Conservation (phyloP, 768 basidiomycete species). For the Boletus vermiculosoides region DNA sequence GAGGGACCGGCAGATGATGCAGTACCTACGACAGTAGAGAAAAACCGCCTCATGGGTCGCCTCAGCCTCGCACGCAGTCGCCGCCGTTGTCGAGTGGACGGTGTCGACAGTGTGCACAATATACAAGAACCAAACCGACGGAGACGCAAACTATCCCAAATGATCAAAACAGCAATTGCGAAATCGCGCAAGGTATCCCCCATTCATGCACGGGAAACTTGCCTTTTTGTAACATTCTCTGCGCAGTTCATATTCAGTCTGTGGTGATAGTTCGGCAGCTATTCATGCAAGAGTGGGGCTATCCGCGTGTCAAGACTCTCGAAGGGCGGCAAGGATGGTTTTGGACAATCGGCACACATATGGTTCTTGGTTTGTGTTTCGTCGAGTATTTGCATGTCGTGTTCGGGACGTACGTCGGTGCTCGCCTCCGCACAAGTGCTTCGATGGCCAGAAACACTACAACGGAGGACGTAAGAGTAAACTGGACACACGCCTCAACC, state of each 20-base stretch:
- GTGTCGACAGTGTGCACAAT: background rate
- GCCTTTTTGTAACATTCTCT: slow-evolving; percentile 22
- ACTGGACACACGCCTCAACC: slow-evolving; percentile 8
- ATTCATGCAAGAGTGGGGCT: slow-evolving; percentile 3
- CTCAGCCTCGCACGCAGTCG: slow-evolving; percentile 5
- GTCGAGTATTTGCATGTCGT: slow-evolving; percentile 24
- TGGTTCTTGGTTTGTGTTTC: slow-evolving; percentile 19
- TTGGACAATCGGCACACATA: slow-evolving; percentile 10
- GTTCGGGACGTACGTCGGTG: slow-evolving; percentile 8
- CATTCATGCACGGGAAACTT: slow-evolving; percentile 10
- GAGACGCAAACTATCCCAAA: slow-evolving; percentile 17
- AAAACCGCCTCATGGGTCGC: slow-evolving; percentile 5
- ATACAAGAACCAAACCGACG: slow-evolving; percentile 9
- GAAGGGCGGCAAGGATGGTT: slow-evolving; percentile 1
- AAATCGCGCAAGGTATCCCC: slow-evolving; percentile 26
- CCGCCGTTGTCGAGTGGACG: background rate
- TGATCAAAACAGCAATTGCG: slow-evolving; percentile 19
- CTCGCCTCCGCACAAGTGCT: slow-evolving; percentile 8
- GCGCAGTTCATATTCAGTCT: slow-evolving; percentile 23
- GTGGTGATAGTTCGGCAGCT: slow-evolving; percentile 15
- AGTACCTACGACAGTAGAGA: slow-evolving; percentile 6
- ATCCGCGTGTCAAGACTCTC: slow-evolving; percentile 1
- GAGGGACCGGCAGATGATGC: slow-evolving; percentile 1
- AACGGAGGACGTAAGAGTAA: slow-evolving; percentile 8
- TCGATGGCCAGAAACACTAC: slow-evolving; percentile 5